Conservation (phyloP, 78 protist species). For the Dictyostelium firmibasis region DNA sequence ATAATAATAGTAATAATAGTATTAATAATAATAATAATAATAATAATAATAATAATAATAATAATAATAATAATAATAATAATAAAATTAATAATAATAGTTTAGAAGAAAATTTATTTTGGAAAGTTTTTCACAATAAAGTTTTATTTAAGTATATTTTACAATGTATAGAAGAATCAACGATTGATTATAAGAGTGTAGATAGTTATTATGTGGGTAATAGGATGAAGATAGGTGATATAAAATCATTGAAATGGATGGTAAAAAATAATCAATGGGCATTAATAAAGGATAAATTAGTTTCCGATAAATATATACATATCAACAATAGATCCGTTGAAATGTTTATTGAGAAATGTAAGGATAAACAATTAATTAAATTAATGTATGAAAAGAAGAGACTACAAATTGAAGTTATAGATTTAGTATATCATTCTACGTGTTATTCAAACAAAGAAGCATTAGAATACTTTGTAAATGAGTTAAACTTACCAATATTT, state of each 20-base stretch:
- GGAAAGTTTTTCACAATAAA: neutral
- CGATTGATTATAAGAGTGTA: neutral
- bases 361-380: neutral
- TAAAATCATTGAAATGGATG: neutral
- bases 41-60: neutral
- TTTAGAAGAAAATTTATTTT: neutral
- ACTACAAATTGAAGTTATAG: neutral
- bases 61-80: neutral
- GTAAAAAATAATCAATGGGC: neutral
- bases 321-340: neutral
- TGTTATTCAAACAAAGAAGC: neutral
- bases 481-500: neutral
- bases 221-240: neutral
- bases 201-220: neutral
- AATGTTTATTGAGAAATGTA: neutral
- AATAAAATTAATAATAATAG: no score
- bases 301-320: neutral
- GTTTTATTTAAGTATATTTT: neutral
- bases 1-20: neutral
- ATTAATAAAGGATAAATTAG: neutral
- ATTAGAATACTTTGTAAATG: neutral
- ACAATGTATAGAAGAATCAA: neutral
- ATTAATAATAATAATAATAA: neutral
- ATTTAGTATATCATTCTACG: neutral
- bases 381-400: neutral